Percentiles rank a stretch among this genome's conserved stretches.
phyloP scores from a whole-genome alignment of 202 grass and related monocot genomes.

The Musa balbisiana region DNA sequence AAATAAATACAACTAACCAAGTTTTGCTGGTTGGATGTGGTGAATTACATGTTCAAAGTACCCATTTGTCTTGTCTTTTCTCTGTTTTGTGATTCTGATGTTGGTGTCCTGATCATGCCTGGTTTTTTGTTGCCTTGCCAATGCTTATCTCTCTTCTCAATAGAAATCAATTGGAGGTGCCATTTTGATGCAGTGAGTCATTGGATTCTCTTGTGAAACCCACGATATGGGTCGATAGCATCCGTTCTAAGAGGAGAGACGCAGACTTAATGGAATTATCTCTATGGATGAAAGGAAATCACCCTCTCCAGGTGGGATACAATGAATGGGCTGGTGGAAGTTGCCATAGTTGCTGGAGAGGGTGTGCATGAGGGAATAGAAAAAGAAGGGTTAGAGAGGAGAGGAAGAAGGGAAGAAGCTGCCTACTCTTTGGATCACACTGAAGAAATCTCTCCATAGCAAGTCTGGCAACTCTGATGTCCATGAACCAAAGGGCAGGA shows the following conservation, averaged over 20 bases:
- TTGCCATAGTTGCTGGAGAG: not conserved
- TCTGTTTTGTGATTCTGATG: not conserved
- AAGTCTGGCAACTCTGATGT: slow-evolving; percentile 39
- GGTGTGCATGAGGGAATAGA: not conserved
- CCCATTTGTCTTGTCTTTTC: not conserved
- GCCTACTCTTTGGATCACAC: slow-evolving; percentile 43
- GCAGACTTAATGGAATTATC: not conserved
- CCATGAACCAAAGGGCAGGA: slow-evolving; percentile 30
- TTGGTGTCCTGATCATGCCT: not conserved
- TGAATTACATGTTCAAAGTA: slow-evolving; percentile 2
- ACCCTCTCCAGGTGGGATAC: not conserved
- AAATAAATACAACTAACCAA: not conserved
- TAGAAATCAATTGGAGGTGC: not conserved
- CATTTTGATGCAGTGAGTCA: not conserved
- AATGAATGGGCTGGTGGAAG: not conserved
- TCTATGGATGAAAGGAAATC: not conserved
- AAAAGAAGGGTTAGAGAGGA: not conserved
- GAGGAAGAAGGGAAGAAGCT: slow-evolving; percentile 2
- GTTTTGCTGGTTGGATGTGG: not conserved
- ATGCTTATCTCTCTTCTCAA: not conserved
- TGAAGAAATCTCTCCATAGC: slow-evolving; percentile 43
- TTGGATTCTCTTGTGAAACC: not conserved
- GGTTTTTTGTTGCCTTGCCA: not conserved
- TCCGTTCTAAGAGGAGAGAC: not conserved
- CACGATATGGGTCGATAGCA: not conserved